Percentiles rank a stretch among this genome's conserved stretches.
Evolutionary conservation across 2,329 filamentous ascomycete genomes (phyloP).

Genomic region (Mycocentrospora acerina): DNA sequence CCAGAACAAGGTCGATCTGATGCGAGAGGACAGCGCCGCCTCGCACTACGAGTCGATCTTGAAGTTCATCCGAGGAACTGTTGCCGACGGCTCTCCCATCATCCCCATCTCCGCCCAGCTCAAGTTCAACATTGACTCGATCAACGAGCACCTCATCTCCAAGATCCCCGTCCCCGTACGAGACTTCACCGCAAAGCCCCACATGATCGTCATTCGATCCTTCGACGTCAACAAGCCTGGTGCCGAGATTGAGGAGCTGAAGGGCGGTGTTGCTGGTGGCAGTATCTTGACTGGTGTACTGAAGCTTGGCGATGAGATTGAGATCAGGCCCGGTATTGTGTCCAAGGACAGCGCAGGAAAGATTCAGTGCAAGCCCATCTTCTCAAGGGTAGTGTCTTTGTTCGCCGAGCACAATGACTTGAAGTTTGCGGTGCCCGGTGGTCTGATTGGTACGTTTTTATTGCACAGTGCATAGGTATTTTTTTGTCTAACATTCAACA

Average conservation of each 20-base stretch:
- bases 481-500: constrained; percentile 19
- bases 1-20: constrained; percentile 99
- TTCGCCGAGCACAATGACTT: constrained; percentile 98
- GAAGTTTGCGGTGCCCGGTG: constrained; percentile 96
- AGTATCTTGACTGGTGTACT: constrained; percentile 95
- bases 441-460: constrained; percentile 68
- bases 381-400: constrained; percentile 89
- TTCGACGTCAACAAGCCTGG: constrained; percentile 99
- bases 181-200: constrained; percentile 88
- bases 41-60: constrained; percentile 96
- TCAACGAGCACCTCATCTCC: constrained; percentile 93
- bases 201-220: constrained; percentile 99
- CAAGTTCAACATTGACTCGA: constrained; percentile 99
- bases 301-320: constrained; percentile 96
- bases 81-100: constrained; percentile 90
- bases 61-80: constrained; percentile 97
- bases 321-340: constrained; percentile 98
- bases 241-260: constrained; percentile 96
- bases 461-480: neutral
- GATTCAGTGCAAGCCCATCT: constrained; percentile 96
- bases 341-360: constrained; percentile 91
- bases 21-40: constrained; percentile 91
- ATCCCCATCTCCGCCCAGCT: constrained; percentile 97
- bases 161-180: constrained; percentile 89
- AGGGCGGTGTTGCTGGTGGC: constrained; percentile 97